Evolutionary conservation across 306 rosid genomes (phyloP), one percentile per base, ranked within the genome.

Genomic region (Cicer judaicum): DNA sequence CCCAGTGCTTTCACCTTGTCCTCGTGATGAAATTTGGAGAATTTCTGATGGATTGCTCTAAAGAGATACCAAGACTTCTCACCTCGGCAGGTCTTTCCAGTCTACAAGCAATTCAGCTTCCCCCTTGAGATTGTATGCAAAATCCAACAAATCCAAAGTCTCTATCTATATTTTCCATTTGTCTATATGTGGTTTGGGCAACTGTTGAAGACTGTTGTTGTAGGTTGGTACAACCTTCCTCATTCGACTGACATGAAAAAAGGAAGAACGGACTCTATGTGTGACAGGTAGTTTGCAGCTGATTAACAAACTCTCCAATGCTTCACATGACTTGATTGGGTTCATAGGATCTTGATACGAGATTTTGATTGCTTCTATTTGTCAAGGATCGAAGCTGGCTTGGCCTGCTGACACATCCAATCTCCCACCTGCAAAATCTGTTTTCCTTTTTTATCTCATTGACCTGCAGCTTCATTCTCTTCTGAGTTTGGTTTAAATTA

Each of bases 201-300:
- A 57, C 34, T 54, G 6, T 18, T 18, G 34, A 19, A 12, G 11
- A 52, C 57, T 14, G 18, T 52, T 14, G 57, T 24, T 24, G 34
- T 24, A 24, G 16, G 24, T 16, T 52, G 36, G 36, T 16, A 54
- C 13, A 54, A 12, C 60, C 36, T 54, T 18, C 36, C 18, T 16
- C 34, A 8, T 54, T 54, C 34, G 49, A 73, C 9, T 59, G 68
- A 24, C 60, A 59, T 59, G 78, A 18, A 54, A 54, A 18, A 53
- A 57, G 10, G 9, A 53, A 57, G 10, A 10, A 24, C 60, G 19
- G 18, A 7, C 13, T 10, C 64, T 53, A 34, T 5, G 1, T 21
- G 67, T 53, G 62, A 16, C 34, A 24, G 34, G 34, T 24, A 24
- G 34, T 24, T 3, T 54, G 39, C 19, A 68, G 59, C 44, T 13